phyloP scores from a whole-genome alignment of 179 eudicot genomes.

The Spergularia azorica region DNA sequence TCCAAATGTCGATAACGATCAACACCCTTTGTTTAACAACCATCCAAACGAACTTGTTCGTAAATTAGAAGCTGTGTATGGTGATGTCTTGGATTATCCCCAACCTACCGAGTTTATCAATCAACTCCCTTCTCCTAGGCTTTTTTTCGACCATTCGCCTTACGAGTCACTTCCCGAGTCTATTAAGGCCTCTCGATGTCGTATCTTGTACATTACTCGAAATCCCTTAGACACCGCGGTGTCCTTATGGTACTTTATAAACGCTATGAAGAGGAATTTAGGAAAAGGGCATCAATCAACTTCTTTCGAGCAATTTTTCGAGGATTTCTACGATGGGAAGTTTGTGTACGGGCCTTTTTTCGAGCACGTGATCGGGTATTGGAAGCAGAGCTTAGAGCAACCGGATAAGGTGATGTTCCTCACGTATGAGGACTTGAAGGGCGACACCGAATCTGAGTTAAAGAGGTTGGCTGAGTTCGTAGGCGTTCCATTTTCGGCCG shows the following conservation, averaged over 20 bases:
- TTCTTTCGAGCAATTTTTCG: neutral
- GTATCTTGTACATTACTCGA: conserved; percentile 3
- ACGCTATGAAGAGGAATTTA: too few species aligned
- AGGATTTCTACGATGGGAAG: neutral
- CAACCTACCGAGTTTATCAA: too few species aligned
- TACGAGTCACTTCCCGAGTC: conserved; percentile 5
- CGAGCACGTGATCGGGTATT: conserved; percentile 3
- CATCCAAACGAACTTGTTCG: neutral
- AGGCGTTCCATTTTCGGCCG: conserved; percentile 2
- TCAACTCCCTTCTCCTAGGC: neutral
- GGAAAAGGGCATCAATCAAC: neutral
- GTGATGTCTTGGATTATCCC: too few species aligned
- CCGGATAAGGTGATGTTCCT: neutral
- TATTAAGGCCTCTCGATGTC: neutral
- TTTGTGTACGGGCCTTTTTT: neutral
- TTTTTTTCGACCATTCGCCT: neutral
- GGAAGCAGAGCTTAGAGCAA: conserved; percentile 5
- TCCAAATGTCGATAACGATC: neutral
- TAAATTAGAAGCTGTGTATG: neutral
- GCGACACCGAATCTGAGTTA: neutral
- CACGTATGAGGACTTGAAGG: conserved; percentile 9
- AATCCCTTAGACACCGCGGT: neutral
- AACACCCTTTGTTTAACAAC: neutral
- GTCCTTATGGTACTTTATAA: neutral
- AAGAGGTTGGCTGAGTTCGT: conserved; percentile 8